Conservation (phyloP, 2,329 filamentous ascomycete species). For the Cladosporium sp. region DNA sequence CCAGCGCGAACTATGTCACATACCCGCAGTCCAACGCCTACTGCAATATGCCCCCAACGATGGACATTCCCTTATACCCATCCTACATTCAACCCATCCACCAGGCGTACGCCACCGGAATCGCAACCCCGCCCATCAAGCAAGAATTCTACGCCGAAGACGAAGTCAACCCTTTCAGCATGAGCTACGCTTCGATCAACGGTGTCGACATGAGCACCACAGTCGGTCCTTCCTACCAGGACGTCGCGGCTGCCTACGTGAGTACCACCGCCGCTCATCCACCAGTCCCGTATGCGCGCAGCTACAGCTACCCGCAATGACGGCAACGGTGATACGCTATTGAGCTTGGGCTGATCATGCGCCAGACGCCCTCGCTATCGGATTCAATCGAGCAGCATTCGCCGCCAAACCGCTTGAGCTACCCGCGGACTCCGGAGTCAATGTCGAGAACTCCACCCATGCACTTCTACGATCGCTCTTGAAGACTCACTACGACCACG, state of each 20-base stretch:
- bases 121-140: slow-evolving; percentile 57
- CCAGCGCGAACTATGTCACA: slow-evolving; percentile 53
- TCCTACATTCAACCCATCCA: slow-evolving; percentile 54
- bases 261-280: slow-evolving; percentile 49
- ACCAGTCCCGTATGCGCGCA: slow-evolving; percentile 24
- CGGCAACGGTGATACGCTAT: background rate
- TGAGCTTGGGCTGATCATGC: slow-evolving; percentile 14
- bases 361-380: slow-evolving; percentile 73
- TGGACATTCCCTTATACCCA: slow-evolving; percentile 51
- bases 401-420: slow-evolving; percentile 42
- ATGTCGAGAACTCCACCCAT: slow-evolving; percentile 68
- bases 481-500: background rate
- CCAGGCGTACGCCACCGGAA: slow-evolving; percentile 43
- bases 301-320: slow-evolving; percentile 24
- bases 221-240: slow-evolving; percentile 15
- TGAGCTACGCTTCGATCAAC: slow-evolving; percentile 66
- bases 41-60: slow-evolving; percentile 45
- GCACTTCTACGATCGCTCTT: slow-evolving; percentile 23
- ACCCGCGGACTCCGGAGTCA: slow-evolving; percentile 65
- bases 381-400: slow-evolving; percentile 56
- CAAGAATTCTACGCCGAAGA: slow-evolving; percentile 64
- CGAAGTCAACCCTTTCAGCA: slow-evolving; percentile 64
- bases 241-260: slow-evolving; percentile 63
- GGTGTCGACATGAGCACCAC: slow-evolving; percentile 57
- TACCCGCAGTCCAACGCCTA: slow-evolving; percentile 27